phyloP scores from a whole-genome alignment of 164 flowering plant species.

The Platanus orientalis region DNA sequence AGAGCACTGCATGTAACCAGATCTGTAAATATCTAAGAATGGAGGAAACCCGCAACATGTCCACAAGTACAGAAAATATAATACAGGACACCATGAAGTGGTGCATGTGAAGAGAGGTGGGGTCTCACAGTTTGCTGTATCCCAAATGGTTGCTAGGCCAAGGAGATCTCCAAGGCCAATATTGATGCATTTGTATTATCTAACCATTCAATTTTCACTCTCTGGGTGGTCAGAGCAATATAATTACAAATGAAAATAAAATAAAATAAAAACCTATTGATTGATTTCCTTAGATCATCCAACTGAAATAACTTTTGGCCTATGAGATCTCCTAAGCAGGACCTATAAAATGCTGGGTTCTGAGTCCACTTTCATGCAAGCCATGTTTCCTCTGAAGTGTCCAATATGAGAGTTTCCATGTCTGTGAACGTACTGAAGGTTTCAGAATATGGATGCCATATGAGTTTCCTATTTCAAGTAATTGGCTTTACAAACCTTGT shows the following conservation, averaged over 20 bases:
- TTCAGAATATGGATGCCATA: not conserved
- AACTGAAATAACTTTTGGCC: not conserved
- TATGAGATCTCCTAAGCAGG: not conserved
- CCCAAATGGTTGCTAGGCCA: too few species aligned
- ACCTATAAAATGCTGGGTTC: not conserved
- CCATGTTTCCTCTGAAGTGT: not conserved
- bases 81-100: too few species aligned
- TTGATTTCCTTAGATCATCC: too few species aligned
- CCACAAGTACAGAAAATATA: not conserved
- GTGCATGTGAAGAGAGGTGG: too few species aligned
- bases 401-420: not conserved
- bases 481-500: constrained; percentile 62
- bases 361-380: not conserved
- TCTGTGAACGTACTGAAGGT: too few species aligned
- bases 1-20: not conserved
- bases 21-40: not conserved
- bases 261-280: too few species aligned
- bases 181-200: too few species aligned
- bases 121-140: too few species aligned
- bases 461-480: not conserved
- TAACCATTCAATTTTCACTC: too few species aligned
- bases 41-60: not conserved
- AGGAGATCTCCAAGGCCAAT: too few species aligned
- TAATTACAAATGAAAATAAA: too few species aligned
- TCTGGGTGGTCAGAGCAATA: too few species aligned